Base-by-base conservation (phyloP, 768 basidiomycete species). In the Dendrothele bispora region DNA sequence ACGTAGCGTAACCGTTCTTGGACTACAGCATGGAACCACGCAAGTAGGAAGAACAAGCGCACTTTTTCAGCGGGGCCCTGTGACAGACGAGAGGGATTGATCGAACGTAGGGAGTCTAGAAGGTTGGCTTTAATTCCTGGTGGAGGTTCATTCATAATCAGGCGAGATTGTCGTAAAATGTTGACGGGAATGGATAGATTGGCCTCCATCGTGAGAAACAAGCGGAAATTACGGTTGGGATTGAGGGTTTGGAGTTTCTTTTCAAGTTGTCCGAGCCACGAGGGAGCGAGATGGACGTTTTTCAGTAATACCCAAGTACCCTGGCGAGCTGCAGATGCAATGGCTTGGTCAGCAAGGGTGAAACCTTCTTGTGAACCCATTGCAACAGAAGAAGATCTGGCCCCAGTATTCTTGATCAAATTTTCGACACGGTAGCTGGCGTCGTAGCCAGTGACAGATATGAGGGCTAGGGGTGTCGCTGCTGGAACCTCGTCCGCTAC, bases 361-460 rank as follows among this genome's bases (percentile, higher is more conserved):
- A 92, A 95, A n/a, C 95, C 95, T 74, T 99, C 97, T 54, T 94
- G 88, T 2, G 95, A 97, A 20, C 97, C 97, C 94, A 99, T 97
- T 12, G 97, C 97, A 20, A 99, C 91, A 2, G 92, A 91, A 2
- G 86, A 75, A 48, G 92, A 94, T 21, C 87, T 82, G 24, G 82
- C 76, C 14, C 84, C 83, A 10, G 83, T 83, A 43, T 83, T 84
- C 61, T 86, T 83, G 54, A 94, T 83, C 35, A 95, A 78, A 55
- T 85, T 86, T 57, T 97, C 94, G 30, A 97, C 91, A 40, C 90
- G 83, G 65, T 95, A 98, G 65, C 94, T 95, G n/a, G 97, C 97
- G 62, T 99, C 97, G 60, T 97, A 95, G 14, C 97, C 97, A 2
- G 91, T 84, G 3, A 99, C 93, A 5, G 95, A 98, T 25, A 94